Evolutionary conservation across 306 rosid species (phyloP).

Genomic region (Lablab purpureus): DNA sequence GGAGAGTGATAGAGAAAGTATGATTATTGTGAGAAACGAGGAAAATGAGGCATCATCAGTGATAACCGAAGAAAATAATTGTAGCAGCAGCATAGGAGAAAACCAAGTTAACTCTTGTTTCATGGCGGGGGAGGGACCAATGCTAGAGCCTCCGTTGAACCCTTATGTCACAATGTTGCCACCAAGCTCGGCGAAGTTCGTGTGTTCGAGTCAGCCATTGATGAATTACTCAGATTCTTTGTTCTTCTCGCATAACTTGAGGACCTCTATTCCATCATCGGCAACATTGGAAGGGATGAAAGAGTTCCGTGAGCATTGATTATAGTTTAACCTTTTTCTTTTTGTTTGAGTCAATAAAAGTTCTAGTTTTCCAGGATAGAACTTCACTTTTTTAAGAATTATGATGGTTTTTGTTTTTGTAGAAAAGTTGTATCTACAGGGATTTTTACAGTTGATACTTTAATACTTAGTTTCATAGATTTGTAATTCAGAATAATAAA

Average conservation of each 20-base stretch:
- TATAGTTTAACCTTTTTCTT: slow-evolving; percentile 5
- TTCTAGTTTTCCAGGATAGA: slow-evolving; percentile 54
- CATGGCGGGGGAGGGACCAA: slow-evolving; percentile 26
- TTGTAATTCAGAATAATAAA: slow-evolving; percentile 39
- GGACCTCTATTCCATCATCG: slow-evolving; percentile 45
- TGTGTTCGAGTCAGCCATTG: slow-evolving; percentile 54
- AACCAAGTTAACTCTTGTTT: slow-evolving; percentile 67
- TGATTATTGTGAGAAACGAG: slow-evolving; percentile 39
- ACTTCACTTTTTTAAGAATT: slow-evolving; percentile 32
- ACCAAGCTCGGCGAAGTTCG: slow-evolving; percentile 47
- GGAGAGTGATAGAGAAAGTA: slow-evolving; percentile 7
- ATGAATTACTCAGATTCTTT: slow-evolving; percentile 52
- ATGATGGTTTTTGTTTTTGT: slow-evolving; percentile 3
- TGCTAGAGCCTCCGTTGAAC: slow-evolving; percentile 49
- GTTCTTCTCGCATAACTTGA: slow-evolving; percentile 49
- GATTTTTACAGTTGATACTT: not conserved
- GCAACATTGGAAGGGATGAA: slow-evolving; percentile 43
- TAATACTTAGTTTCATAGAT: slow-evolving; percentile 25
- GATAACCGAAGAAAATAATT: slow-evolving; percentile 61
- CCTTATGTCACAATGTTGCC: slow-evolving; percentile 52
- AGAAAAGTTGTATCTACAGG: slow-evolving; percentile 20
- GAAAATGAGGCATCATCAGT: slow-evolving; percentile 77
- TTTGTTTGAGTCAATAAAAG: slow-evolving; percentile 48
- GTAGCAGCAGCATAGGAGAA: slow-evolving; percentile 45
- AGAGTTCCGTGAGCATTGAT: slow-evolving; percentile 48